A percentile compares a stretch with the other conserved stretches of the same genome.
phyloP scores from a whole-genome alignment of 805 yeast species.

The Candida nemodendra region DNA sequence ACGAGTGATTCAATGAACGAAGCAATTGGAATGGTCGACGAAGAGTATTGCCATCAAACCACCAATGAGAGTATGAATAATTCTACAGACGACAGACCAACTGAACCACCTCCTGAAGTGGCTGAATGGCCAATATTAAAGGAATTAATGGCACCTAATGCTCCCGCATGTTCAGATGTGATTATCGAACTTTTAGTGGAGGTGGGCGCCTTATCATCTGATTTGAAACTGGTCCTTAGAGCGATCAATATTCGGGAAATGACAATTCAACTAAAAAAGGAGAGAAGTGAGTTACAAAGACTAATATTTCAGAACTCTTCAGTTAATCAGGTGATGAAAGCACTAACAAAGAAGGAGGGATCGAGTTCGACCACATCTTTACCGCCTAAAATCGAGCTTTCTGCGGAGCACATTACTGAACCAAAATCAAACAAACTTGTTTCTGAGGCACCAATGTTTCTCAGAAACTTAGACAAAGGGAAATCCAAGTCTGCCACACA shows the following conservation, averaged over 20 bases:
- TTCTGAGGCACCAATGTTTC: no score
- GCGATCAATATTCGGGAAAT: conserved; percentile 54
- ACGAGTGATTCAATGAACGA: conserved; percentile 16
- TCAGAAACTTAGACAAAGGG: no score
- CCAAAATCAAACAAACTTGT: no score
- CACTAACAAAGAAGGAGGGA: conserved; percentile 2
- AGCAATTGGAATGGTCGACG: conserved; percentile 13
- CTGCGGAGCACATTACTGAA: no score
- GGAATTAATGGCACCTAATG: conserved; percentile 52
- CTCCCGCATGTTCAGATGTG: conserved; percentile 54
- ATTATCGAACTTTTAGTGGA: conserved; percentile 62
- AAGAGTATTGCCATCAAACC: background rate
- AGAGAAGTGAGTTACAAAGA: conserved; percentile 23
- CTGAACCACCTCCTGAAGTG: background rate
- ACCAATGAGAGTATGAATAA: background rate
- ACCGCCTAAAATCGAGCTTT: no score
- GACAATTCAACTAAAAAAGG: conserved; percentile 38
- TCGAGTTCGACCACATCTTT: no score
- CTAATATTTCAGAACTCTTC: no score
- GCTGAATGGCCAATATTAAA: conserved; percentile 51
- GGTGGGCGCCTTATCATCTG: conserved; percentile 58
- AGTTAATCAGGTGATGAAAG: no score
- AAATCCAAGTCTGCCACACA: no score
- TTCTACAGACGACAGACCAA: background rate
- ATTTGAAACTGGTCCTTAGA: conserved; percentile 60